Evolutionary conservation across 2,329 filamentous ascomycete genomes (phyloP).

Genomic region (Blastomyces gilchristii): DNA sequence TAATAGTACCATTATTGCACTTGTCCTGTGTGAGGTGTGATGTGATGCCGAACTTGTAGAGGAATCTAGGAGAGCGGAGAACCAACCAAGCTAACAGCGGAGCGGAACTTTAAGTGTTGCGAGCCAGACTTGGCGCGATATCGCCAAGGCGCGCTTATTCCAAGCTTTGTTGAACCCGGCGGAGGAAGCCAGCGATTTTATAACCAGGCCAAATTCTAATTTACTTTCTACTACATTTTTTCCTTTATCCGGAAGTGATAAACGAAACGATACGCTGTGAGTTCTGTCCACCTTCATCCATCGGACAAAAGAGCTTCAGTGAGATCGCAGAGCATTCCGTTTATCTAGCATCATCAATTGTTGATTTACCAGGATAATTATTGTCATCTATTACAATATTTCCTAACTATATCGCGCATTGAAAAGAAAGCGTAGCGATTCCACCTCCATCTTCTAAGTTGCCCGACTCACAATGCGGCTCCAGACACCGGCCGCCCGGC

Average conservation of each 20-base stretch:
- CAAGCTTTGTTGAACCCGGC: not conserved
- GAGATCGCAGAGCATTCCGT: not conserved
- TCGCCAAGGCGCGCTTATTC: not conserved
- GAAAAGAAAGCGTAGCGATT: not conserved
- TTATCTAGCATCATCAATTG: not conserved
- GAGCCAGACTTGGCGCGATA: not conserved
- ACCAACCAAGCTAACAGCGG: not conserved
- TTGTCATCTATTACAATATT: not conserved
- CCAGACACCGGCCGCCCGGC: conserved; percentile 28
- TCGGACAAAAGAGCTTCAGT: not conserved
- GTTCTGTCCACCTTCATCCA: not conserved
- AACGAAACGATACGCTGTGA: not conserved
- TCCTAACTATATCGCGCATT: not conserved
- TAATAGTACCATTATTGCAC: not conserved
- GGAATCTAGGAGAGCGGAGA: not conserved
- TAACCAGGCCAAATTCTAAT: too few relatives aligned
- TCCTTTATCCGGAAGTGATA: not conserved
- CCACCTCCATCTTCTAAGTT: not conserved
- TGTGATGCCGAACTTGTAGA: not conserved
- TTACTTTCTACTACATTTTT: not conserved
- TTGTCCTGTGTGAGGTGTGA: not conserved
- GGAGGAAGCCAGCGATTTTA: too few relatives aligned
- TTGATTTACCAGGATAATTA: not conserved
- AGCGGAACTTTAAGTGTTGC: not conserved
- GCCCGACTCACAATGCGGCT: conserved; percentile 26